Percentiles rank a stretch among this genome's conserved stretches.
Evolutionary conservation across 164 flowering plant species (phyloP).

Genomic region (Sextonia rubra): DNA sequence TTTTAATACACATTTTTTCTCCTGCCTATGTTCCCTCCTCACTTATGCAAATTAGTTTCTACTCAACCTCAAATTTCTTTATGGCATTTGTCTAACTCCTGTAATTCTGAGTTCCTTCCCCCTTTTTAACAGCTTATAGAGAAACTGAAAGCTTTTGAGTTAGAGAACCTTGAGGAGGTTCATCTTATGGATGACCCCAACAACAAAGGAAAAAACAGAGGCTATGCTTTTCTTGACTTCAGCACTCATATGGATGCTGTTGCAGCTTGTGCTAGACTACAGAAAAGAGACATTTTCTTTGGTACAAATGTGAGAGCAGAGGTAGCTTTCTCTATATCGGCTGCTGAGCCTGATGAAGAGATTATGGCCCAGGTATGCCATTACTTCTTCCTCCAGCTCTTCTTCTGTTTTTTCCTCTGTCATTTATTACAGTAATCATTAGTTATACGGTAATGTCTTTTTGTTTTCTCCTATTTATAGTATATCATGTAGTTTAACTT

Average conservation of each 20-base stretch:
- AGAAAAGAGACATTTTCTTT: slow-evolving; percentile 20
- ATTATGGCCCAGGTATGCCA: slow-evolving; percentile 26
- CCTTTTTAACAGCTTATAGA: slow-evolving; percentile 22
- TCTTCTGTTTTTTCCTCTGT: background rate
- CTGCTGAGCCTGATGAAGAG: slow-evolving; percentile 26
- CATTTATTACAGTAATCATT: too few relatives aligned
- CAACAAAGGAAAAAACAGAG: slow-evolving; percentile 23
- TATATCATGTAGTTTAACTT: too few relatives aligned
- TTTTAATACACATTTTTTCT: background rate
- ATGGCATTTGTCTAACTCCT: background rate
- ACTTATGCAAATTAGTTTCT: background rate
- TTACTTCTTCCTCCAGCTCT: background rate
- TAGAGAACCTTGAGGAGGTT: slow-evolving; percentile 26
- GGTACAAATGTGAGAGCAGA: slow-evolving; percentile 23
- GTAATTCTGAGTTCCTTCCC: slow-evolving; percentile 2
- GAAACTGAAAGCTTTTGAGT: slow-evolving; percentile 17
- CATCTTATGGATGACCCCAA: slow-evolving; percentile 26
- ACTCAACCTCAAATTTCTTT: background rate
- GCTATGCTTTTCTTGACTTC: slow-evolving; percentile 30
- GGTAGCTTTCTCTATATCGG: slow-evolving; percentile 28
- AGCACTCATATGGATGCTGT: slow-evolving; percentile 34
- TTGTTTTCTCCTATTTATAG: too few relatives aligned
- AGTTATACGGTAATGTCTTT: too few relatives aligned
- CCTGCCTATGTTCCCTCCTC: background rate
- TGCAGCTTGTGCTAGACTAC: slow-evolving; percentile 24